Percentiles rank a stretch among this genome's conserved stretches.
phyloP scores from a whole-genome alignment of 192 early-diverging fungal species.

The Linnemannia exigua region DNA sequence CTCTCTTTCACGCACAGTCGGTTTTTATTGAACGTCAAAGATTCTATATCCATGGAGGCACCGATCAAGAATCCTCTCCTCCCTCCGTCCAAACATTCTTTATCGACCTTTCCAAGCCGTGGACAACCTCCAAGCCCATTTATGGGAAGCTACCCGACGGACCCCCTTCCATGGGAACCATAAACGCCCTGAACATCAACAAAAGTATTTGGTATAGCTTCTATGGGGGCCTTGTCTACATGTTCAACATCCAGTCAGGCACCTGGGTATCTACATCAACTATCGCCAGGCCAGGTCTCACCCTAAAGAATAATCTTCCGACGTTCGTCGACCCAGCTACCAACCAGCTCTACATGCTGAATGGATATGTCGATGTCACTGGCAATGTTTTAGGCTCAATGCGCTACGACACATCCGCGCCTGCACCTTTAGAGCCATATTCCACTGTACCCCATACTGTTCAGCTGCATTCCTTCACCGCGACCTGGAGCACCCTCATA shows the following conservation, averaged over 20 bases:
- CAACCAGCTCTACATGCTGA: neutral
- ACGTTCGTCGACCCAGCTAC: neutral
- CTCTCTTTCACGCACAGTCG: neutral
- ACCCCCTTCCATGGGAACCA: neutral
- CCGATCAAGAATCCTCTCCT: neutral
- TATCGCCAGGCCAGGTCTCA: neutral
- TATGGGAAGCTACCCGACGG: neutral
- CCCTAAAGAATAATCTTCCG: neutral
- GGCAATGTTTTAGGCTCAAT: neutral
- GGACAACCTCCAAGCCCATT: constrained; percentile 11
- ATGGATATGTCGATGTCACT: neutral
- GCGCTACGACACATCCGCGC: neutral
- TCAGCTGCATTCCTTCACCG: too few species aligned
- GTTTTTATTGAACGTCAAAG: constrained; percentile 12
- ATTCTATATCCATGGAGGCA: constrained; percentile 20
- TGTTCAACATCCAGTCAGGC: neutral
- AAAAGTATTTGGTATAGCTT: constrained; percentile 7
- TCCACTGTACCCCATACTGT: too few species aligned
- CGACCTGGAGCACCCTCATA: too few species aligned
- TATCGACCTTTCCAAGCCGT: constrained; percentile 21
- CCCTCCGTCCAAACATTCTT: constrained; percentile 10
- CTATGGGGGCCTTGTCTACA: neutral
- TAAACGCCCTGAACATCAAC: neutral
- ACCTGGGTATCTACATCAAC: constrained; percentile 14
- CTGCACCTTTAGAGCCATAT: too few species aligned